These are phyloP conservation scores for Desmodesmus armatus DNA, from an alignment of 139 green algal genomes.

Conservation along the genomic window DNA sequence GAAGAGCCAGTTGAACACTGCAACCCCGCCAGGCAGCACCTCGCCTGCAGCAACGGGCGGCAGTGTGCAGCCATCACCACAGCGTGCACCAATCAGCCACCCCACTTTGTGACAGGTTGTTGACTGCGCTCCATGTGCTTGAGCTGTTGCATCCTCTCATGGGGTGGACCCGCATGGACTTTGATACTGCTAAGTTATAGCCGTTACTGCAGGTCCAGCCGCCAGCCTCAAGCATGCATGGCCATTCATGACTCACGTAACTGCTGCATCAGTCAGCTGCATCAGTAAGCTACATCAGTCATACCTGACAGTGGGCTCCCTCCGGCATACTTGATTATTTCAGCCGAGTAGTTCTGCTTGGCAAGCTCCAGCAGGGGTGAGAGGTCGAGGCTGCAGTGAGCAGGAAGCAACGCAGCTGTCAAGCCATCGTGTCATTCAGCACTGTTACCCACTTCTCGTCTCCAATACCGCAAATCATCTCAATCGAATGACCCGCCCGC, in stretches of 20 bases:
- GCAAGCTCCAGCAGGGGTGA: constrained; percentile 46
- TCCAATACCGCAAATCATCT: background rate
- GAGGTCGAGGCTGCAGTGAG: constrained; percentile 53
- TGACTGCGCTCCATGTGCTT: too few relatives aligned
- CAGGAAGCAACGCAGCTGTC: background rate
- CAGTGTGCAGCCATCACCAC: too few relatives aligned
- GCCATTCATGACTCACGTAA: too few relatives aligned
- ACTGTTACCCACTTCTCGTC: background rate
- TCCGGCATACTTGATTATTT: constrained; percentile 54
- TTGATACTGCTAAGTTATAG: too few relatives aligned
- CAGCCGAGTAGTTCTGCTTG: constrained; percentile 53
- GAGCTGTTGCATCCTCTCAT: too few relatives aligned
- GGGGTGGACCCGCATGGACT: too few relatives aligned
- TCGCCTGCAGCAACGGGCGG: constrained; percentile 51
- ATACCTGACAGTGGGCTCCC: background rate
- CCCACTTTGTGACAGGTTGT: too few relatives aligned
- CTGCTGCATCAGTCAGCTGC: too few relatives aligned
- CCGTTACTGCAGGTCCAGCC: too few relatives aligned
- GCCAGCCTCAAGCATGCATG: too few relatives aligned
- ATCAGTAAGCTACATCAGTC: too few relatives aligned
- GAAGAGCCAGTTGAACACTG: constrained; percentile 61
- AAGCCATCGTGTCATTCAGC: background rate
- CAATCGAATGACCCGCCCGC: background rate
- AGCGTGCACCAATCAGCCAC: too few relatives aligned
- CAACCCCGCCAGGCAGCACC: constrained; percentile 49